These are phyloP conservation scores for Spergularia azorica DNA, from an alignment of 179 eudicot genomes.

Conservation along the genomic window DNA sequence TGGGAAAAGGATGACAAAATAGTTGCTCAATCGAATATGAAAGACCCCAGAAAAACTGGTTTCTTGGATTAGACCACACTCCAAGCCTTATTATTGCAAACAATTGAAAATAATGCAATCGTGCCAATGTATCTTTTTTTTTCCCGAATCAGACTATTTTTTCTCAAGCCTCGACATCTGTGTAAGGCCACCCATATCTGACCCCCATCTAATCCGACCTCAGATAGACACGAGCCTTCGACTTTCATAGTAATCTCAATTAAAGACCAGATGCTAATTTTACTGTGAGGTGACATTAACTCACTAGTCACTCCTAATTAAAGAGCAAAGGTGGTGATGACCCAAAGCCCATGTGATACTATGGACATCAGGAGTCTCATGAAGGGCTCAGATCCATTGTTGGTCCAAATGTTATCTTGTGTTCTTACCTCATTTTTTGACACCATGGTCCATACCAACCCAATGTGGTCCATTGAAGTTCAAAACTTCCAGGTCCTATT, in stretches of 20 bases:
- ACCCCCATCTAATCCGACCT: too few relatives aligned
- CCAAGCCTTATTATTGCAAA: background rate
- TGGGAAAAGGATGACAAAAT: background rate
- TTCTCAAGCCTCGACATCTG: too few relatives aligned
- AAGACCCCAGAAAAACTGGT: background rate
- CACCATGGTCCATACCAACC: conserved; percentile 18
- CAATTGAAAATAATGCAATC: too few relatives aligned
- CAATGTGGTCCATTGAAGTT: conserved; percentile 23
- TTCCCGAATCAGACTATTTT: too few relatives aligned
- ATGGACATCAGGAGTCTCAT: background rate
- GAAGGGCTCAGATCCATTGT: background rate
- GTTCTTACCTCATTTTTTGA: conserved; percentile 8
- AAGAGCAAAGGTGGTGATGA: background rate
- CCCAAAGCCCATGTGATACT: conserved; percentile 25
- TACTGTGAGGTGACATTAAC: too few relatives aligned
- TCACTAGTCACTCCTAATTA: too few relatives aligned
- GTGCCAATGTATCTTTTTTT: too few relatives aligned
- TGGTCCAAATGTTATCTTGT: conserved; percentile 17
- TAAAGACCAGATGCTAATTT: too few relatives aligned
- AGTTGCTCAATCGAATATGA: background rate
- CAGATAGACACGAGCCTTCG: too few relatives aligned
- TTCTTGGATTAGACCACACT: background rate
- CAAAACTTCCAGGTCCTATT: conserved; percentile 4
- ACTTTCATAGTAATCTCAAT: too few relatives aligned
- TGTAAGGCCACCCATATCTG: too few relatives aligned